These are phyloP conservation scores for Pyrrhoderma noxium DNA, from an alignment of 1,284 basidiomycete species.

Conservation along the genomic window DNA sequence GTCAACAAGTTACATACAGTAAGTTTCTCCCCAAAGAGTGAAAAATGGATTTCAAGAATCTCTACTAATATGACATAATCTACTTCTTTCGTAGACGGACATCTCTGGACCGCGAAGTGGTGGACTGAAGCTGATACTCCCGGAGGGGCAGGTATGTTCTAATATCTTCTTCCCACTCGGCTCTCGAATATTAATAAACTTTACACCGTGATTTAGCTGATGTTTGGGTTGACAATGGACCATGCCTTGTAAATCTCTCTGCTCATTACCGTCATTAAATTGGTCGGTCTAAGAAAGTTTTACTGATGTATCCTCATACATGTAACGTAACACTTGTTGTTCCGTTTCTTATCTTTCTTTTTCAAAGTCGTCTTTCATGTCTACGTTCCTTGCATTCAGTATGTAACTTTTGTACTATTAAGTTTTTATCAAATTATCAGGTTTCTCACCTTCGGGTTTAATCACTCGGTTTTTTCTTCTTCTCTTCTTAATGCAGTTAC, in stretches of 20 bases:
- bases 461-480: neutral
- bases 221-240: slow-evolving; percentile 32
- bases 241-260: slow-evolving; percentile 21
- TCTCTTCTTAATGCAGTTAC: neutral
- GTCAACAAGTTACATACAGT: slow-evolving; percentile 44
- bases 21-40: slow-evolving; percentile 19
- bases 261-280: neutral
- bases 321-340: neutral
- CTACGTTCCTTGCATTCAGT: neutral
- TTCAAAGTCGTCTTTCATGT: neutral
- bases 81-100: slow-evolving; percentile 24
- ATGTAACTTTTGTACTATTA: neutral
- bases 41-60: slow-evolving; percentile 2
- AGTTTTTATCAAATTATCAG: neutral
- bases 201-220: slow-evolving; percentile 25
- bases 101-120: slow-evolving; percentile 47
- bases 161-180: neutral
- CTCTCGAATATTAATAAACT: too few species aligned
- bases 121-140: slow-evolving; percentile 54
- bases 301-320: neutral
- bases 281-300: neutral
- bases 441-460: neutral
- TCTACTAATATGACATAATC: neutral
- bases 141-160: slow-evolving; percentile 29
- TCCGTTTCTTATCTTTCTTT: neutral